Conservation (phyloP, 1,139 yeast genomes). For the Yamadazyma mexicana region DNA sequence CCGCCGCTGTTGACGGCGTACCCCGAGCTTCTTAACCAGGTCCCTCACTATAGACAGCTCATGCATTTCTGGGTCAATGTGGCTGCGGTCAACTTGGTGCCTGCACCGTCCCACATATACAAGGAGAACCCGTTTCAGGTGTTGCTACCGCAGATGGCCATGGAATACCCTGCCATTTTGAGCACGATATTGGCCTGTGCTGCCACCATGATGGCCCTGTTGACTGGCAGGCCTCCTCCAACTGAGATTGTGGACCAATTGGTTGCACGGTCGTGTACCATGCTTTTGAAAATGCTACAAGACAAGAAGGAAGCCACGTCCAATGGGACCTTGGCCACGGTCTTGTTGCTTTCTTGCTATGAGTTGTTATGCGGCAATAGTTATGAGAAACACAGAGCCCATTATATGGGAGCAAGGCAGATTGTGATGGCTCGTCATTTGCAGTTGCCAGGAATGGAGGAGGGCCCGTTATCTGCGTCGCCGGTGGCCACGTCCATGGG, state of each 20-base stretch:
- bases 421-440: constrained; percentile 57
- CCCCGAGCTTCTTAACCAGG: constrained; percentile 58
- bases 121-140: constrained; percentile 67
- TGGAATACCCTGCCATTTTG: constrained; percentile 57
- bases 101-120: constrained; percentile 61
- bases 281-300: constrained; percentile 51
- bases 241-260: constrained; percentile 49
- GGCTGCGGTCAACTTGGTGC: constrained; percentile 64
- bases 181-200: constrained; percentile 69
- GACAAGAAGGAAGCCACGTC: constrained; percentile 56
- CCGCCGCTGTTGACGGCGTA: constrained; percentile 55
- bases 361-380: constrained; percentile 54
- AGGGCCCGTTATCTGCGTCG: not conserved
- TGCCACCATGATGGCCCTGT: constrained; percentile 48
- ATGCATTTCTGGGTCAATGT: constrained; percentile 65
- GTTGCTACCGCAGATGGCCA: constrained; percentile 68
- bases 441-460: constrained; percentile 8
- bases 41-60: constrained; percentile 58
- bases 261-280: constrained; percentile 56
- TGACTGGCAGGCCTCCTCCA: constrained; percentile 38
- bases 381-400: constrained; percentile 60
- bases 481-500: too few species aligned
- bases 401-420: constrained; percentile 68
- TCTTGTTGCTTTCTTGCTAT: constrained; percentile 61
- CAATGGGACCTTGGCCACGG: constrained; percentile 67